Base-by-base conservation (phyloP, 2,329 filamentous ascomycete genomes). In the Ilyonectria mors-panacis region DNA sequence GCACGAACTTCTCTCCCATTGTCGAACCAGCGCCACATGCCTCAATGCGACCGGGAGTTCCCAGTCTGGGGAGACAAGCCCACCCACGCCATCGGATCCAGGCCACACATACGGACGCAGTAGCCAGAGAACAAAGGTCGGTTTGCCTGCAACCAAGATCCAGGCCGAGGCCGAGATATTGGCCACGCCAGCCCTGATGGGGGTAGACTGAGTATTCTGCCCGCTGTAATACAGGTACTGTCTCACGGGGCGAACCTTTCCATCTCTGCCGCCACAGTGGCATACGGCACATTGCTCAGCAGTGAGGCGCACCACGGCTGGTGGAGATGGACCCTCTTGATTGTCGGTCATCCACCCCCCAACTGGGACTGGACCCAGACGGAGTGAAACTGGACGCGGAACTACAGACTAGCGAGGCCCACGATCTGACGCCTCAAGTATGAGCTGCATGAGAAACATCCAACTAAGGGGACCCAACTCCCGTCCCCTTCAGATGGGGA, bases 381-480 rank as follows among this genome's bases (percentile, higher is more conserved):
- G 42, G 42, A 30, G 58, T 42, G 44, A 63, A 42, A 33, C 51
- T 30, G 13, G 21, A 56, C 13, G 51, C 30, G 51, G 17, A 33
- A 33, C 30, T 50, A n/a, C 23, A 17, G 35, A 51, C 59, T 57
- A 63, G 59, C 51, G 53, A 58, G 61, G 61, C 37, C 47, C 56
- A 65, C 55, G 56, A 65, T 65, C 48, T 60, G 48, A 50, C 30
- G 56, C 62, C 39, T 60, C 48, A 55, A 53, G 39, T 59, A 65
- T 65, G 62, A 65, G 62, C 30, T 65, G 62, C 62, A 65, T 55
- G 48, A 65, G 59, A 63, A 63, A 63, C 44, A 44, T 56, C 7
- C 58, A 53, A 51, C 21, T 45, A 30, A 35, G 15, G 30, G 37
- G 35, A 39, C 35, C 21, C 30, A 26, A 23, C 23, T 42, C 17